Base-by-base conservation (phyloP, 2,329 filamentous ascomycete species). In the Colletotrichum chrysophilum region DNA sequence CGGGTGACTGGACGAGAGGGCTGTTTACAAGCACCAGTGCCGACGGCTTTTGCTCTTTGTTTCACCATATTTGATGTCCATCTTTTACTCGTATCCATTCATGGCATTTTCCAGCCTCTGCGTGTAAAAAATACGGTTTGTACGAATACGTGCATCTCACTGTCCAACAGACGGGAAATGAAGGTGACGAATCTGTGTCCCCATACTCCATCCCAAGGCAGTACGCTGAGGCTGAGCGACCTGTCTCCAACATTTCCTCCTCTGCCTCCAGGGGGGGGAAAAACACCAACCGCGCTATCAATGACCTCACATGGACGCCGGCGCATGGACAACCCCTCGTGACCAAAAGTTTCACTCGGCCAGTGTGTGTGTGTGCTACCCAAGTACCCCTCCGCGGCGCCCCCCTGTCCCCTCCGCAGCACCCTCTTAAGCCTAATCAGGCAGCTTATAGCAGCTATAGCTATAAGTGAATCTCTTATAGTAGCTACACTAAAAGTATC, bases 241-340 rank as follows among this genome's bases (percentile, higher is more conserved):
- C 38, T 1, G 12, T 48, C 38, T n/a, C 38, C 38, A 43, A 43
- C 38, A 21, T 26, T 24, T 56, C 52, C 26, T 60, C 3, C 56
- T 24, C 56, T 60, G 24, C 7, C 56, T 30, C 58, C 6, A 24
- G 55, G 21, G 55, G 21, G 55, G 55, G 55, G 0, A 5, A 58
- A 28, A 52, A 48, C 5, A 30, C 32, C 43, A 66, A 16, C 64
- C 55, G 55, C 28, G 52, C 56, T 52, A 58, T 70, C 66, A 32
- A 62, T 61, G 66, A 70, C 55, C 66, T 70, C 66, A 61, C 66
- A 48, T 7, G 28, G 18, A 24, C 36, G 36, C 36, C 7, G 16
- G 36, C 62, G 66, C 66, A 70, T 70, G 66, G 66, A 32, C 56
- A 34, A 61, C 66, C 66, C 66, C 66, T 70, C 55, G 66, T 70